Conservation (phyloP, 805 yeast species). For the Grigorovia humatica region DNA sequence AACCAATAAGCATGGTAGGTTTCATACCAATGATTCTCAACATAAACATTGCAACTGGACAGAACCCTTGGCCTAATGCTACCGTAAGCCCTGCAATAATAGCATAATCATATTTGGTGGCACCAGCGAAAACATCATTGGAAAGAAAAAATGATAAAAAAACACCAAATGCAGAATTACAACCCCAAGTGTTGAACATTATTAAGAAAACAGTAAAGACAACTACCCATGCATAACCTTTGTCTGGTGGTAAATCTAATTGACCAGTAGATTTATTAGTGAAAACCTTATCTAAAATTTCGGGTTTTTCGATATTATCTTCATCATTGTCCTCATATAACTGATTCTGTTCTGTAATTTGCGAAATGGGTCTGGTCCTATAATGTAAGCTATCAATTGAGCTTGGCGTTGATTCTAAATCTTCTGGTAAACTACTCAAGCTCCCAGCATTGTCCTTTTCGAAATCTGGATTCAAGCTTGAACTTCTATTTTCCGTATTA, state of each 20-base stretch:
- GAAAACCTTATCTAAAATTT: slow-evolving; percentile 23
- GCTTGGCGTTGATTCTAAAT: background rate
- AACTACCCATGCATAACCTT: slow-evolving; percentile 62
- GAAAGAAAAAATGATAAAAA: slow-evolving; percentile 49
- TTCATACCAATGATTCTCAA: slow-evolving; percentile 43
- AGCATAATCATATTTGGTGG: slow-evolving; percentile 49
- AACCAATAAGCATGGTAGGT: slow-evolving; percentile 40
- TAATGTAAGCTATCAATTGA: background rate
- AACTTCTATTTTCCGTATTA: background rate
- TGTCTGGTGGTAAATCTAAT: slow-evolving; percentile 43
- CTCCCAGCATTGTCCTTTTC: background rate
- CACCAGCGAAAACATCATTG: slow-evolving; percentile 42
- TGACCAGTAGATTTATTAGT: slow-evolving; percentile 29
- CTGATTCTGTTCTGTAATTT: background rate
- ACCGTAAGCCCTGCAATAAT: slow-evolving; percentile 59
- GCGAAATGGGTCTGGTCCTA: background rate
- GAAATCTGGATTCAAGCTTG: background rate
- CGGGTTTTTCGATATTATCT: background rate
- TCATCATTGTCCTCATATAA: background rate
- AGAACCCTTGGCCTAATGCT: slow-evolving; percentile 41
- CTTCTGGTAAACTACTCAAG: slow-evolving; percentile 2
- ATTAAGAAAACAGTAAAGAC: slow-evolving; percentile 40
- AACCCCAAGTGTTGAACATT: slow-evolving; percentile 63
- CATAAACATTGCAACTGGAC: slow-evolving; percentile 46
- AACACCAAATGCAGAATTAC: slow-evolving; percentile 54